These are phyloP conservation scores for Serpula lacrymans DNA, from an alignment of 768 basidiomycete species.

Conservation along the genomic window DNA sequence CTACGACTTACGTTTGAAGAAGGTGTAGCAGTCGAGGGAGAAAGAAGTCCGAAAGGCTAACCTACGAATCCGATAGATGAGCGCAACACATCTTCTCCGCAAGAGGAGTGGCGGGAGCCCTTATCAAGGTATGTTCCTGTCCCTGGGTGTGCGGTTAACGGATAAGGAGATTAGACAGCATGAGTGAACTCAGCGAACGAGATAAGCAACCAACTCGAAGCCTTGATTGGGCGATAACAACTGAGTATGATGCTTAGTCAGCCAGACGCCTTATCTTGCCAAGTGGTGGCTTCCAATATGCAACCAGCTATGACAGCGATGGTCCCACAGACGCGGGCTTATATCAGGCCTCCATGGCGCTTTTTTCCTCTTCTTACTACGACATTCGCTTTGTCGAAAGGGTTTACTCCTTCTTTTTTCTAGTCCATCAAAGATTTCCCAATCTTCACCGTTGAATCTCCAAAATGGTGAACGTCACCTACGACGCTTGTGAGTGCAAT, in stretches of 20 bases:
- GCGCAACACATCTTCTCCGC: no score
- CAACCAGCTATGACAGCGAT: slow-evolving; percentile 6
- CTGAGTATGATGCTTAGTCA: slow-evolving; percentile 14
- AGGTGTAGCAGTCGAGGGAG: no score
- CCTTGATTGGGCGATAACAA: neutral
- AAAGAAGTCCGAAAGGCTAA: no score
- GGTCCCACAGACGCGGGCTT: slow-evolving; percentile 17
- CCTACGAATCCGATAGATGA: no score
- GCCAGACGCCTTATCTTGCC: slow-evolving; percentile 10
- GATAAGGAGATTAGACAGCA: no score
- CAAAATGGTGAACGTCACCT: slow-evolving; percentile 44
- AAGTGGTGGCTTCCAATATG: slow-evolving; percentile 1
- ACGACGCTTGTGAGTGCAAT: slow-evolving; percentile 34
- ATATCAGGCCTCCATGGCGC: slow-evolving; percentile 13
- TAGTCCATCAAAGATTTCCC: neutral
- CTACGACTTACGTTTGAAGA: no score
- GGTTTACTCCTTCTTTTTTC: neutral
- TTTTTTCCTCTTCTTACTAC: neutral
- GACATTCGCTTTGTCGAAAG: slow-evolving; percentile 4
- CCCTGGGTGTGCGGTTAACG: no score
- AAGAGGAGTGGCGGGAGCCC: no score
- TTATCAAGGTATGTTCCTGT: no score
- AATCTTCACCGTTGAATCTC: neutral
- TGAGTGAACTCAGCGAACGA: slow-evolving; percentile 1
- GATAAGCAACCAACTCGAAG: neutral